Evolutionary conservation across 2,329 filamentous ascomycete genomes (phyloP), one percentile per base, ranked within the genome.

Genomic region (Claviceps sp.): DNA sequence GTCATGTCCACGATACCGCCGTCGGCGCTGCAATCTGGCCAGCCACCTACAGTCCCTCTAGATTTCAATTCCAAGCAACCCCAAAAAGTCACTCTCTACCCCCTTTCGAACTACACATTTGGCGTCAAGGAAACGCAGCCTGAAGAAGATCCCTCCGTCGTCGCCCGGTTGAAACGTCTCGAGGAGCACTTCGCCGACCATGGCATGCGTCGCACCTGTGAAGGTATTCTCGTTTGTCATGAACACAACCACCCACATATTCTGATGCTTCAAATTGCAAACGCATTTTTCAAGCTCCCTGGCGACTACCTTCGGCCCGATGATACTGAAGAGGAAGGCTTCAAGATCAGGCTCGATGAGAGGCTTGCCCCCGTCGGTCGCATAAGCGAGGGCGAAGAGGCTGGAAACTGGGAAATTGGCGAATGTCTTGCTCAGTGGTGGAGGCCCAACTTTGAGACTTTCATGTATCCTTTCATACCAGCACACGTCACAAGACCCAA

Each of bases 161-260:
- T 95, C 53, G 90, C 93, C 52, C 86, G 93, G 2, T 75, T 98
- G 58, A 90, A 91, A 73, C 84, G 93, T 8, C 78, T 98, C n/a
- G 89, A 97, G 67, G 90, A 97, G 66, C 90, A 98, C 71, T 98
- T 95, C 68, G 76, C 80, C 34, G 77, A 84, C 57, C 83, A 97
- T 74, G 93, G 93, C 63, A 98, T 98, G 93, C 85, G 93, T 53
- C 84, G 93, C 52, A 97, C 93, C 18, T 96, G 91, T 69, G 93
- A 98, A 72, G 93, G 90, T 61, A 89, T 98, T 61, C 79, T 98
- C 47, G 89, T 98, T 60, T 98, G 93, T 72, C 93, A 98, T 68
- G 93, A 98, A 71, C 91, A 97, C 75, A 97, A 96, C 72, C 93
- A 97, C 69, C 93, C 93, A 14, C 93, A 98, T 69, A 95, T 98